Conservation (phyloP, 495 filamentous ascomycete species). For the Elaphomyces granulatus region DNA sequence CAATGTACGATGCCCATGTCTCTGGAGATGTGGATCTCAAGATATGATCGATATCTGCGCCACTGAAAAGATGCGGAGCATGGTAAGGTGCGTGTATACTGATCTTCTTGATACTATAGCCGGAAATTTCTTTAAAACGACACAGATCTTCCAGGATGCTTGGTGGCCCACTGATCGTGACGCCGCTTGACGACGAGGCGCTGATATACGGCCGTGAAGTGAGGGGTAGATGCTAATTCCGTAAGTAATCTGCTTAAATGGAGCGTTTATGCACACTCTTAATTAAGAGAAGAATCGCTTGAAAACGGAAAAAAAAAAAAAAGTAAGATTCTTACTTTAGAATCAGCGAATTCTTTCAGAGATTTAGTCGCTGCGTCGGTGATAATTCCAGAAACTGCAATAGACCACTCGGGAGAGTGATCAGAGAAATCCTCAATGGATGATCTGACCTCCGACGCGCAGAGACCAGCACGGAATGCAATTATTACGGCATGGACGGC, state of each 20-base stretch:
- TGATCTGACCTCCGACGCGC: conserved; percentile 29
- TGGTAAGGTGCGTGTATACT: conserved; percentile 74
- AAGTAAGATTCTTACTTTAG: conserved; percentile 15
- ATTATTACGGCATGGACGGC: conserved; percentile 58
- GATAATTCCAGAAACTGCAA: conserved; percentile 22
- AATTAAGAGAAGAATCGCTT: conserved; percentile 40
- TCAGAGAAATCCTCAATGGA: background rate
- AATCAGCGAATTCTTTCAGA: conserved; percentile 13
- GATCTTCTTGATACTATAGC: conserved; percentile 15
- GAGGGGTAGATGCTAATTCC: conserved; percentile 38
- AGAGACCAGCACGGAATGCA: conserved; percentile 55
- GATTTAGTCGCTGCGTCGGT: conserved; percentile 16
- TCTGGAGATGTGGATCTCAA: conserved; percentile 18
- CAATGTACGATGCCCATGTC: conserved; percentile 18
- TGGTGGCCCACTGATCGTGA: conserved; percentile 73
- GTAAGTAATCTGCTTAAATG: too few relatives aligned
- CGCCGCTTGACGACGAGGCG: conserved; percentile 49
- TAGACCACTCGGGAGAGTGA: conserved; percentile 21
- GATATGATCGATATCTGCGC: conserved; percentile 46
- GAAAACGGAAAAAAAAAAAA: conserved; percentile 33
- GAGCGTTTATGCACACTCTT: too few relatives aligned
- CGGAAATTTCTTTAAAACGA: too few relatives aligned
- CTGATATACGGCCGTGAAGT: conserved; percentile 59
- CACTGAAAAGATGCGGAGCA: conserved; percentile 54
- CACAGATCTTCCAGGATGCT: conserved; percentile 34